A percentile compares a stretch with the other conserved stretches of the same genome.
Evolutionary conservation across 345 rosid genomes (phyloP).

Genomic region (Hibiscus trionum): DNA sequence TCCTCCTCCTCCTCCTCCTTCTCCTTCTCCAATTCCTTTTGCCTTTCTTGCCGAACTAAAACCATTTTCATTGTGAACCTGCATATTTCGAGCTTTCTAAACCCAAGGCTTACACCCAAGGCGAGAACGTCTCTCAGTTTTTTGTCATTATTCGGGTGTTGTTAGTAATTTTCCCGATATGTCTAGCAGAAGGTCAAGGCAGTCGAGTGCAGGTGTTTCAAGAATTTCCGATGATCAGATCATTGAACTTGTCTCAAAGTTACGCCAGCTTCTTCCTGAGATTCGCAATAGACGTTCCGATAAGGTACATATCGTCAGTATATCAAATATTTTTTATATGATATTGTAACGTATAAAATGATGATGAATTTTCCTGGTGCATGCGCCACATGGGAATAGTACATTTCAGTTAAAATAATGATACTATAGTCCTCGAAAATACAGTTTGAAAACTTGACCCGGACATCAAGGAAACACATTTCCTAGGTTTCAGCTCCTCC

Average conservation of each 20-base stretch:
- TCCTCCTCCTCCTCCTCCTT: constrained; percentile 1
- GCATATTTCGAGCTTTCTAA: neutral
- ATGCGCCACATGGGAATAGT: constrained; percentile 11
- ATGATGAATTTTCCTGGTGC: neutral
- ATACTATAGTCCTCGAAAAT: constrained; percentile 10
- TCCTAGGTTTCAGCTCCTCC: constrained; percentile 2
- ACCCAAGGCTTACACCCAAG: neutral
- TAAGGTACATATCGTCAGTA: constrained; percentile 36
- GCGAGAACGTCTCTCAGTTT: neutral
- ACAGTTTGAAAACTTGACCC: constrained; percentile 25
- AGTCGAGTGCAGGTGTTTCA: constrained; percentile 37
- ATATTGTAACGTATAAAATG: too few relatives aligned
- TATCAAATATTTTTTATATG: neutral
- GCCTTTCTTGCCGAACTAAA: neutral
- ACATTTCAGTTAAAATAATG: constrained; percentile 4
- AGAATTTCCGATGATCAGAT: constrained; percentile 92
- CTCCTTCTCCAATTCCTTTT: neutral
- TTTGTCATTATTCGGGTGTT: neutral
- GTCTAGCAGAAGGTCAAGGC: constrained; percentile 95
- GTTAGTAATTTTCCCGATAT: constrained; percentile 16
- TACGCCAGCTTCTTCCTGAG: constrained; percentile 86
- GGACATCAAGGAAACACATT: constrained; percentile 21
- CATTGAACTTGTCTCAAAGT: constrained; percentile 74
- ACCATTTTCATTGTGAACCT: neutral
- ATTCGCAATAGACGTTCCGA: constrained; percentile 69